Percentiles rank a stretch among this genome's conserved stretches.
These are phyloP conservation scores for Globisporangium okanoganense DNA, from an alignment of 352 stramenopile genomes.

Conservation along the genomic window DNA sequence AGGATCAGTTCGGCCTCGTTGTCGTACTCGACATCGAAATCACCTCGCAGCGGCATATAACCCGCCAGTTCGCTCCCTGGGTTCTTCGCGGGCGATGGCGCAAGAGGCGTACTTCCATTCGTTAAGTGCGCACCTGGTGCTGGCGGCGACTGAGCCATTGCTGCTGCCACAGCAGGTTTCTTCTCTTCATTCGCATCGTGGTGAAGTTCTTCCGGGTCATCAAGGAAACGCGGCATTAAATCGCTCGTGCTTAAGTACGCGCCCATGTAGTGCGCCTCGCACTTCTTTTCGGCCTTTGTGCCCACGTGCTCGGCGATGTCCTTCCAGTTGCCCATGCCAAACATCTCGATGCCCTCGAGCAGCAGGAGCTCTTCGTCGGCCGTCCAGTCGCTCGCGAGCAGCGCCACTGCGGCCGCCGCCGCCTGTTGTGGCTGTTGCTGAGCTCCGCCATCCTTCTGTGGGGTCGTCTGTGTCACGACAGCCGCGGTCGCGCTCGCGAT, in stretches of 20 bases:
- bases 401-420: slow-evolving; percentile 8
- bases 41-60: slow-evolving; percentile 95
- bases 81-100: not conserved
- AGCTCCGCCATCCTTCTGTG: slow-evolving; percentile 18
- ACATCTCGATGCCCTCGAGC: slow-evolving; percentile 94
- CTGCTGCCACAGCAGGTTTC: slow-evolving; percentile 18
- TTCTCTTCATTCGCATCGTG: slow-evolving; percentile 21
- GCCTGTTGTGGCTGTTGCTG: not conserved
- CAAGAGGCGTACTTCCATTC: slow-evolving; percentile 18
- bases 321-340: slow-evolving; percentile 97
- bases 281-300: slow-evolving; percentile 87
- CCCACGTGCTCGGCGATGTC: slow-evolving; percentile 87
- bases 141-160: not conserved
- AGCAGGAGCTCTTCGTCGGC: slow-evolving; percentile 95
- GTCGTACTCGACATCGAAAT: slow-evolving; percentile 98
- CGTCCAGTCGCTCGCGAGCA: slow-evolving; percentile 74
- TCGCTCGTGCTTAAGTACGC: slow-evolving; percentile 66
- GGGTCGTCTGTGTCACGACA: slow-evolving; percentile 9
- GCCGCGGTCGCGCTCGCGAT: slow-evolving; percentile 2
- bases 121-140: slow-evolving; percentile 12
- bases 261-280: slow-evolving; percentile 86
- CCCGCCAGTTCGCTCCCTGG: slow-evolving; percentile 64
- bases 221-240: slow-evolving; percentile 61
- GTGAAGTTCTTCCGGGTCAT: slow-evolving; percentile 31
- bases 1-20: slow-evolving; percentile 96